phyloP scores from a whole-genome alignment of 2,329 filamentous ascomycete genomes.

The Calcarisporium arbuscula region DNA sequence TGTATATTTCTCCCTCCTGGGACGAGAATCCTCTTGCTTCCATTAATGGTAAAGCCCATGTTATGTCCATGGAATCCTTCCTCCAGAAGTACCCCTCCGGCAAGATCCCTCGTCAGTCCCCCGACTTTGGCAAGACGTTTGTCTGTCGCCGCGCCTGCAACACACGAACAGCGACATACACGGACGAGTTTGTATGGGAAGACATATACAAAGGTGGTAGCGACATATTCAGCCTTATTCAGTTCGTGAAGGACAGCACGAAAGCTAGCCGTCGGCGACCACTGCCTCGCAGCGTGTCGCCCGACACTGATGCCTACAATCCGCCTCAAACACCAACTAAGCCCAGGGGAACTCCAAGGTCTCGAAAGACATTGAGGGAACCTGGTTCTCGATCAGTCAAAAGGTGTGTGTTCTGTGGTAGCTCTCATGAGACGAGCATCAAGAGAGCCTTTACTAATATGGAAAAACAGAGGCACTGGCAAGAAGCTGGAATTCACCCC shows the following conservation, averaged over 20 bases:
- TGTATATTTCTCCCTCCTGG: conserved; percentile 83
- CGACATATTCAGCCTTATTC: conserved; percentile 59
- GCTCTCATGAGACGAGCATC: background rate
- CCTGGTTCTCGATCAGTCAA: conserved; percentile 24
- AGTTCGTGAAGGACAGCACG: conserved; percentile 64
- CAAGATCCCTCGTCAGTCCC: conserved; percentile 63
- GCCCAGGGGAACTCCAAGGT: conserved; percentile 19
- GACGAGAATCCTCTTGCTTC: conserved; percentile 82
- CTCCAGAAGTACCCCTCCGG: conserved; percentile 65
- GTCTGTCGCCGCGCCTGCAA: conserved; percentile 87
- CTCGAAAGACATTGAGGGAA: conserved; percentile 24
- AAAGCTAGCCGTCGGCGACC: conserved; percentile 50
- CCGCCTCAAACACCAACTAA: conserved; percentile 33
- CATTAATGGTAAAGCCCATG: conserved; percentile 80
- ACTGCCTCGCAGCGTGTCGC: conserved; percentile 24
- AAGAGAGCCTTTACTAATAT: conserved; percentile 42
- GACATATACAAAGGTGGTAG: conserved; percentile 64
- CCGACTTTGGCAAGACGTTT: conserved; percentile 79
- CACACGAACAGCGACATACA: conserved; percentile 82
- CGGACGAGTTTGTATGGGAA: conserved; percentile 88
- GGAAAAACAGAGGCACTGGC: conserved; percentile 23
- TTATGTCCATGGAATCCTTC: conserved; percentile 70
- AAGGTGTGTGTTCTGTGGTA: too few species aligned
- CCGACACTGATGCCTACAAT: conserved; percentile 25
- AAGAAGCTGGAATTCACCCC: conserved; percentile 94